Conservation (phyloP, 2,329 filamentous ascomycete species). For the Pezicula neosporulosa region DNA sequence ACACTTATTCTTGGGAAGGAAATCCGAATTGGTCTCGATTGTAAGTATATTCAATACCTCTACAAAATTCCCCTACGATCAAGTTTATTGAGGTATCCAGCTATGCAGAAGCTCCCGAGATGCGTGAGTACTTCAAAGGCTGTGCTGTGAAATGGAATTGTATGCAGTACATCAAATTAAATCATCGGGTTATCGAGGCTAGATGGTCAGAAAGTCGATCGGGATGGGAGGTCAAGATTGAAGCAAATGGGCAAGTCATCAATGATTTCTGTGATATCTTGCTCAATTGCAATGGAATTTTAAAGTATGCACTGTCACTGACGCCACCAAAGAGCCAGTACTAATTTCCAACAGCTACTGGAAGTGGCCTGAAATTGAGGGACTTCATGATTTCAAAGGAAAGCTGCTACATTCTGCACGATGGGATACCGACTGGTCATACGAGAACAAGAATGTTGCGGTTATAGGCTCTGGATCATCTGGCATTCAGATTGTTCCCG, state of each 20-base stretch:
- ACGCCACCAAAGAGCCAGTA: neutral
- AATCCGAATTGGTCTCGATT: slow-evolving; percentile 52
- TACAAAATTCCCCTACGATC: too few relatives aligned
- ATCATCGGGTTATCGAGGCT: slow-evolving; percentile 45
- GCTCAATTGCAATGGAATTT: neutral
- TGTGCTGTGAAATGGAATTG: neutral
- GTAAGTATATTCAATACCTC: slow-evolving; percentile 40
- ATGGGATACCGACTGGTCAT: slow-evolving; percentile 47
- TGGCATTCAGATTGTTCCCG: slow-evolving; percentile 49
- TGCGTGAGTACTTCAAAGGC: neutral
- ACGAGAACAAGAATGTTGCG: slow-evolving; percentile 43
- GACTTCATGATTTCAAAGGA: slow-evolving; percentile 48
- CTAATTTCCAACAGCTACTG: slow-evolving; percentile 21
- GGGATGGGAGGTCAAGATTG: slow-evolving; percentile 46
- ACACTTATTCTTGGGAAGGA: slow-evolving; percentile 55
- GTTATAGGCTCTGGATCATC: slow-evolving; percentile 55
- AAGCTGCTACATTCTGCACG: slow-evolving; percentile 50
- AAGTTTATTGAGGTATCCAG: slow-evolving; percentile 24
- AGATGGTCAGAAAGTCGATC: slow-evolving; percentile 47
- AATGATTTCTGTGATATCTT: neutral
- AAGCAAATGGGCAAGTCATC: neutral
- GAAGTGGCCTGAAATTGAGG: slow-evolving; percentile 48
- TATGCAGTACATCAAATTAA: slow-evolving; percentile 48
- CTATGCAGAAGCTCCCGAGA: slow-evolving; percentile 8
- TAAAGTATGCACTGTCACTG: slow-evolving; percentile 25